phyloP scores from a whole-genome alignment of 2,329 filamentous ascomycete species.

The Chaetomiaceae sp. region DNA sequence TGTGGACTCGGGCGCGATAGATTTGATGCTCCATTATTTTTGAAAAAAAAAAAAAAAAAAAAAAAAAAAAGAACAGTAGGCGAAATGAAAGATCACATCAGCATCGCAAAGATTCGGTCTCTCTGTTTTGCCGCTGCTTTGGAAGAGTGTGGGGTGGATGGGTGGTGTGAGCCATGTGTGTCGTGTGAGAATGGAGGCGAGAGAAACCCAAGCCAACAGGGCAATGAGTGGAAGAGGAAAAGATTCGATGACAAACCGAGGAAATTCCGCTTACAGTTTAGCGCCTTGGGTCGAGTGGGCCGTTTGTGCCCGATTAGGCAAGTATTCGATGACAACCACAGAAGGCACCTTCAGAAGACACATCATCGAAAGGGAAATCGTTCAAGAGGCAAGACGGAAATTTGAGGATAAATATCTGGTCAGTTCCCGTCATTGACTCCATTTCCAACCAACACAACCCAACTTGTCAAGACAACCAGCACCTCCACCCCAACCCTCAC shows the following conservation, averaged over 20 bases:
- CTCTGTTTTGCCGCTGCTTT: too few relatives aligned
- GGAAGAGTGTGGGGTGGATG: too few relatives aligned
- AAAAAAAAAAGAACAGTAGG: neutral
- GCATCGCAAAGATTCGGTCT: too few relatives aligned
- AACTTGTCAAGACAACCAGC: neutral
- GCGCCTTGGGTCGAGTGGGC: neutral
- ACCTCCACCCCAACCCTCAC: neutral
- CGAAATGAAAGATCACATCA: too few relatives aligned
- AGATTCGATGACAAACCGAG: constrained; percentile 25
- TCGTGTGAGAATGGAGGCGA: too few relatives aligned
- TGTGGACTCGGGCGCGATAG: constrained; percentile 18
- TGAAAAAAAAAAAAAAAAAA: neutral
- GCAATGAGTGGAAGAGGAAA: neutral
- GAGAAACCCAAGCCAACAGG: too few relatives aligned
- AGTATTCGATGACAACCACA: constrained; percentile 14
- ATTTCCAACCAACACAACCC: neutral
- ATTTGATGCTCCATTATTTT: neutral
- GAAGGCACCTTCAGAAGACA: neutral
- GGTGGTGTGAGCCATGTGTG: too few relatives aligned
- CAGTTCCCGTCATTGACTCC: too few relatives aligned
- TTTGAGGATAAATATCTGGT: neutral
- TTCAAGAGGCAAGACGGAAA: neutral
- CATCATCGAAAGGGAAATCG: neutral
- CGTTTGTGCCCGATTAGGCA: constrained; percentile 5
- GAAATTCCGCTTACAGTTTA: constrained; percentile 15